Conservation (phyloP, 257 asterid species). For the Salvia splendens region DNA sequence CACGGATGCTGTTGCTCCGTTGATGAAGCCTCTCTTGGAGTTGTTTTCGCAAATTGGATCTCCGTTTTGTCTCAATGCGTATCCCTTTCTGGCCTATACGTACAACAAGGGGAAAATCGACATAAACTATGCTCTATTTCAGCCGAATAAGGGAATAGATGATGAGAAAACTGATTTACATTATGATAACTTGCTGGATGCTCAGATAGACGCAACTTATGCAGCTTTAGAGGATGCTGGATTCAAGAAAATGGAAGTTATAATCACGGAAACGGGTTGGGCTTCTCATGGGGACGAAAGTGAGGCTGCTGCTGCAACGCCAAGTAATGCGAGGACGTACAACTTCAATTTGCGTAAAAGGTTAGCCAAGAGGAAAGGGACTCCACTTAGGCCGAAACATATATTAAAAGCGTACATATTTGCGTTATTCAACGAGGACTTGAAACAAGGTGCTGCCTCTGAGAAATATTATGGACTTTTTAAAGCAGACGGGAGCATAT, state of each 20-base stretch:
- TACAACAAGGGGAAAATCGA: slow-evolving; percentile 65
- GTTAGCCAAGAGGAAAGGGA: slow-evolving; percentile 86
- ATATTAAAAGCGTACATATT: slow-evolving; percentile 80
- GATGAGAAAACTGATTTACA: slow-evolving; percentile 68
- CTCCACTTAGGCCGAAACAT: slow-evolving; percentile 81
- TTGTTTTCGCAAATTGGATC: slow-evolving; percentile 72
- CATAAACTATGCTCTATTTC: slow-evolving; percentile 85
- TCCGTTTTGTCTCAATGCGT: slow-evolving; percentile 90
- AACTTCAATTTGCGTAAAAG: slow-evolving; percentile 79
- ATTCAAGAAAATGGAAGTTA: slow-evolving; percentile 74
- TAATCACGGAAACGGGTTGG: slow-evolving; percentile 98
- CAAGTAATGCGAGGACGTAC: slow-evolving; percentile 73
- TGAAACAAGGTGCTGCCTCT: slow-evolving; percentile 65
- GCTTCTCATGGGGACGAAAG: slow-evolving; percentile 86
- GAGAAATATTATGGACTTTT: slow-evolving; percentile 81
- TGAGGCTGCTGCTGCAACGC: slow-evolving; percentile 86
- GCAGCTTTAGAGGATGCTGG: slow-evolving; percentile 87
- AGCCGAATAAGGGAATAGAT: slow-evolving; percentile 59
- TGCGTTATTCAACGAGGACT: slow-evolving; percentile 85
- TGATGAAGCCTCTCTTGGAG: slow-evolving; percentile 88
- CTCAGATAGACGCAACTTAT: slow-evolving; percentile 95
- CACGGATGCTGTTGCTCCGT: slow-evolving; percentile 58
- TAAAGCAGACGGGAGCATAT: slow-evolving; percentile 80
- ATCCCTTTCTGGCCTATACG: slow-evolving; percentile 87
- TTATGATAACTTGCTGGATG: slow-evolving; percentile 94